Evolutionary conservation across 2,329 filamentous ascomycete species (phyloP).

Genomic region (Fusarium mangiferae): DNA sequence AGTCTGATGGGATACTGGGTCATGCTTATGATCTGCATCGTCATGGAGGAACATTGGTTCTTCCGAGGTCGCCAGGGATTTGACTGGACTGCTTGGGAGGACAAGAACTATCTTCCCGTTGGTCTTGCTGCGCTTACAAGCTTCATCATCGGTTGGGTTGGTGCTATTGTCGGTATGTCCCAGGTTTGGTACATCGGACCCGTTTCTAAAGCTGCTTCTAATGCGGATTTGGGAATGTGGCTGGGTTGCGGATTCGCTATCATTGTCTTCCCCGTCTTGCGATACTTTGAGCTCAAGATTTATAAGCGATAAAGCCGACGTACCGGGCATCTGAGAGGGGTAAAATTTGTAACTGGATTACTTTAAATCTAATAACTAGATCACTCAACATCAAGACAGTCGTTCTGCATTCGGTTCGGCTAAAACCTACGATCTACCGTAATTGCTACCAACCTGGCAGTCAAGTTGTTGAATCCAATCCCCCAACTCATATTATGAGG

Average conservation of each 20-base stretch:
- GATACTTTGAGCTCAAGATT: slow-evolving; percentile 44
- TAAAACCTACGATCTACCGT: too few relatives aligned
- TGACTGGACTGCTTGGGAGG: slow-evolving; percentile 59
- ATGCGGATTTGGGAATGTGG: slow-evolving; percentile 58
- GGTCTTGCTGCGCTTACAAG: slow-evolving; percentile 57
- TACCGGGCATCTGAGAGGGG: rapidly evolving
- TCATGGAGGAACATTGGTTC: slow-evolving; percentile 57
- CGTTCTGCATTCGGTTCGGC: too few relatives aligned
- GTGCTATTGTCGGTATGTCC: slow-evolving; percentile 68
- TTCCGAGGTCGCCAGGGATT: slow-evolving; percentile 55
- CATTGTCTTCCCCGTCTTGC: slow-evolving; percentile 44
- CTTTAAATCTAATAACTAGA: background rate
- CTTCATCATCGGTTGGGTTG: slow-evolving; percentile 57
- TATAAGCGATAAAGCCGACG: slow-evolving; percentile 28
- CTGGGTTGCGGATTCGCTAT: slow-evolving; percentile 76
- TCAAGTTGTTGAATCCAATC: background rate
- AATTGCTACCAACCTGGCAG: background rate
- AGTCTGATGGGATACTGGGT: slow-evolving; percentile 66
- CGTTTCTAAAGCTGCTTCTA: slow-evolving; percentile 65
- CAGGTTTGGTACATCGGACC: slow-evolving; percentile 69
- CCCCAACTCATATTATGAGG: background rate
- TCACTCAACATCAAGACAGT: background rate
- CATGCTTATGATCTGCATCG: slow-evolving; percentile 60
- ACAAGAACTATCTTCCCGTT: slow-evolving; percentile 55
- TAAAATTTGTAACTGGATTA: background rate